Conservation (phyloP, 140 eudicot genomes). For the Cichorium intybus region DNA sequence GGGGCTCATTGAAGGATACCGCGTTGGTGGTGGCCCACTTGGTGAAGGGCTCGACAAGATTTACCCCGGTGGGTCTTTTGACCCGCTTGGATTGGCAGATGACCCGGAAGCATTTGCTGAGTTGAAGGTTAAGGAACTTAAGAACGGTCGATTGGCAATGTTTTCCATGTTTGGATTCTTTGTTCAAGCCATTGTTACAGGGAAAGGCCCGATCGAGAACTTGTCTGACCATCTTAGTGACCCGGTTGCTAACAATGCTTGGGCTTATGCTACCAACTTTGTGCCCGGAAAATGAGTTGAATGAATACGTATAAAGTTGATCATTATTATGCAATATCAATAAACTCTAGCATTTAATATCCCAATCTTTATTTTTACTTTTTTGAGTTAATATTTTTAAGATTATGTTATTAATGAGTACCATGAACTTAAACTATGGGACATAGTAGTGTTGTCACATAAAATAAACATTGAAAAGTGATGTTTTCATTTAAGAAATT, state of each 20-base stretch:
- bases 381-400: not conserved
- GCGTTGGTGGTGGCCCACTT: conserved; percentile 82
- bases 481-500: too few species aligned
- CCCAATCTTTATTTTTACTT: not conserved
- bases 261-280: conserved; percentile 96
- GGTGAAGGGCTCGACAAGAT: conserved; percentile 82
- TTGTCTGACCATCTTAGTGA: conserved; percentile 62
- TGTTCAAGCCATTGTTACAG: conserved; percentile 90
- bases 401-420: not conserved
- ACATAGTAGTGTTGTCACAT: not conserved
- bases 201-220: conserved; percentile 93
- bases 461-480: too few species aligned
- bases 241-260: conserved; percentile 82
- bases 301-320: conserved; percentile 1
- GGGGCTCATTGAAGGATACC: conserved; percentile 88
- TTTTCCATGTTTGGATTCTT: conserved; percentile 92
- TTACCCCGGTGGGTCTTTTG: conserved; percentile 88
- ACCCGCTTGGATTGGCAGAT: conserved; percentile 88
- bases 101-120: conserved; percentile 93
- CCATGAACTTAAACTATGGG: too few species aligned
- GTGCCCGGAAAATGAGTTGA: conserved; percentile 74
- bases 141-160: conserved; percentile 89
- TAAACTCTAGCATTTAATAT: not conserved
- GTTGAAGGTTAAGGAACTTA: conserved; percentile 85
- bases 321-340: conserved; percentile 13